phyloP scores from a whole-genome alignment of 305 asterid genomes.

The Fraxinus sp. region DNA sequence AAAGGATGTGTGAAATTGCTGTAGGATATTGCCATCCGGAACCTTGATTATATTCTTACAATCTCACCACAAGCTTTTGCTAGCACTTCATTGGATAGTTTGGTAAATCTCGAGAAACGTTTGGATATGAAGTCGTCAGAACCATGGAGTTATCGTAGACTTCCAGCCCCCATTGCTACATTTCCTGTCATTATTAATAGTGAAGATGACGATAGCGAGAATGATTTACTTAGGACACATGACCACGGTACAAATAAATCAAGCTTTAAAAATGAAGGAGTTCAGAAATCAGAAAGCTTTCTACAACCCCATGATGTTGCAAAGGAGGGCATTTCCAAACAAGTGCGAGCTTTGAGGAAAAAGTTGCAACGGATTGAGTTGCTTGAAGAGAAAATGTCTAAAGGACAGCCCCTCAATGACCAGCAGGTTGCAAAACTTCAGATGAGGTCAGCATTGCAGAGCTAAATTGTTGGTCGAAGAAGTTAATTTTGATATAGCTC shows the following conservation, averaged over 20 bases:
- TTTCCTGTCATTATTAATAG: slow-evolving; percentile 76
- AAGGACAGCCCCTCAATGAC: slow-evolving; percentile 71
- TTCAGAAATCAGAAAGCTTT: slow-evolving; percentile 59
- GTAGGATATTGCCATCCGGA: slow-evolving; percentile 89
- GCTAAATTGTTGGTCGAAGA: slow-evolving; percentile 67
- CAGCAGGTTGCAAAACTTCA: slow-evolving; percentile 85
- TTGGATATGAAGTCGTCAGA: slow-evolving; percentile 78
- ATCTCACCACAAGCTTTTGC: slow-evolving; percentile 62
- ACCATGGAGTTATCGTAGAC: slow-evolving; percentile 80
- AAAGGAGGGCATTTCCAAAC: slow-evolving; percentile 54
- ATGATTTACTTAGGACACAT: slow-evolving; percentile 51
- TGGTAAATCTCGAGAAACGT: slow-evolving; percentile 71
- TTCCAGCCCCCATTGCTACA: slow-evolving; percentile 94
- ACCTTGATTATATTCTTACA: slow-evolving; percentile 83
- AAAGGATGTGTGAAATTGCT: slow-evolving; percentile 32
- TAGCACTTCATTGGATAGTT: slow-evolving; percentile 64
- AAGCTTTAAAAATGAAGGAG: slow-evolving; percentile 36
- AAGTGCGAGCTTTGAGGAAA: slow-evolving; percentile 78
- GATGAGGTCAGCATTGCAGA: slow-evolving; percentile 61
- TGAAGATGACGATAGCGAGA: slow-evolving; percentile 71
- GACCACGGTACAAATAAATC: slow-evolving; percentile 40
- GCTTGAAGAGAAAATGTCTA: slow-evolving; percentile 72
- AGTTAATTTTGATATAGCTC: too few species aligned
- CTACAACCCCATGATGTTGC: slow-evolving; percentile 52
- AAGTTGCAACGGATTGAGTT: slow-evolving; percentile 96